phyloP scores from a whole-genome alignment of 345 rosid genomes.

The Citrus glauca region DNA sequence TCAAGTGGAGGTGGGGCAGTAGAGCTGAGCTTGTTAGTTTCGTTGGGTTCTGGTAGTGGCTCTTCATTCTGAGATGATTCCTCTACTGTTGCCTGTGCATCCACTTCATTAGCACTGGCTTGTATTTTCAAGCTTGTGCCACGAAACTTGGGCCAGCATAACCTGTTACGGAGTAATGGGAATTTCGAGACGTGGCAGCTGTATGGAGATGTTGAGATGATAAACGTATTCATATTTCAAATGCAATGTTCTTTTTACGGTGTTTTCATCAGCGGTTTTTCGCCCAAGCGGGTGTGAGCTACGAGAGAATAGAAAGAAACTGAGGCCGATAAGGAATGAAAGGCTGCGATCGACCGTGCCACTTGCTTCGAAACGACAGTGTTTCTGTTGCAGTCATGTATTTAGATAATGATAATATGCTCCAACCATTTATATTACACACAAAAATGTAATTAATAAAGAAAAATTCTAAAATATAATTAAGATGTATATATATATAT shows the following conservation, averaged over 20 bases:
- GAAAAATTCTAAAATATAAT: no score
- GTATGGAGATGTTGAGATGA: constrained; percentile 39
- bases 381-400: neutral
- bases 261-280: neutral
- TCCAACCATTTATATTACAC: no score
- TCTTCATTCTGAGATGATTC: constrained; percentile 26
- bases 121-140: constrained; percentile 27
- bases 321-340: neutral
- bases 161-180: constrained; percentile 5
- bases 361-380: neutral
- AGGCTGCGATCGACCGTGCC: neutral
- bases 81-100: constrained; percentile 27
- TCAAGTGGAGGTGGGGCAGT: constrained; percentile 31
- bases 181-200: constrained; percentile 23
- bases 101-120: constrained; percentile 45
- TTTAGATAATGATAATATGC: no score
- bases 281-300: neutral
- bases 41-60: constrained; percentile 16
- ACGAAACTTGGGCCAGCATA: constrained; percentile 8
- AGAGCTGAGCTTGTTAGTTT: constrained; percentile 11
- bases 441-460: no score
- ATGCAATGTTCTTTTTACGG: neutral
- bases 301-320: no score
- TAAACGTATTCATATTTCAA: constrained; percentile 34
- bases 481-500: no score